Evolutionary conservation across 2,329 filamentous ascomycete genomes (phyloP), one percentile per base, ranked within the genome.

Genomic region (Exophiala bonariae): DNA sequence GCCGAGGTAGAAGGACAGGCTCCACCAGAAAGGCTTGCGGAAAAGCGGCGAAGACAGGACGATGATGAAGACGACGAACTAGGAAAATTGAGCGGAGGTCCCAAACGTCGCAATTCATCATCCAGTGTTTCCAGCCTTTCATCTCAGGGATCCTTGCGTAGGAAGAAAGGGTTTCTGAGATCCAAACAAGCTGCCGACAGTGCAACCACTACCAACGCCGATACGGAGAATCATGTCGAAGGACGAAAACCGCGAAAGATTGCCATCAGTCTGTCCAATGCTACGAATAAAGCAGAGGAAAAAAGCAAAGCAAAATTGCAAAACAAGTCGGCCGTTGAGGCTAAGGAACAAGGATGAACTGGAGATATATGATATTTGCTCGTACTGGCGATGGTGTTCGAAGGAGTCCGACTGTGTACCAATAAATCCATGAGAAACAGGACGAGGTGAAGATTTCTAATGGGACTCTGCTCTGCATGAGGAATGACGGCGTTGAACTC

Each of bases 51-150:
- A 38, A 82, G 93, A 34, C 60, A 65, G 42, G 72, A 77, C 59
- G 91, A 96, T 63, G 92, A 96, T 47, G 89, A 95, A 52, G 92
- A 96, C 36, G 91, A 96, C 56, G 89, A 92, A 61, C 72, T 97
- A n/a, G 83, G 84, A 44, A 95, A 93, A 68, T 77, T 96, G 59
- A 82, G 88, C 55, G 64, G 66, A 8, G 69, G 66, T 18, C 65
- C 69, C 1, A 75, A 75, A 56, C 66, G 73, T 42, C 65, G 73
- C 49, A 74, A 69, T 49, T 74, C 71, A 10, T 62, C 65, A 39
- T 58, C 59, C 18, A 63, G 64, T 37, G 59, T 63, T 11, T 64
- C 65, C 16, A 53, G 47, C 32, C 37, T 55, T 22, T 35, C 48
- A 6, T 54, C 55, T 10, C 49, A 54, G 13, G 50, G 50, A 8